These are phyloP conservation scores for Coleophoma eucalyptorum DNA, from an alignment of 2,329 filamentous ascomycete species.

Conservation along the genomic window DNA sequence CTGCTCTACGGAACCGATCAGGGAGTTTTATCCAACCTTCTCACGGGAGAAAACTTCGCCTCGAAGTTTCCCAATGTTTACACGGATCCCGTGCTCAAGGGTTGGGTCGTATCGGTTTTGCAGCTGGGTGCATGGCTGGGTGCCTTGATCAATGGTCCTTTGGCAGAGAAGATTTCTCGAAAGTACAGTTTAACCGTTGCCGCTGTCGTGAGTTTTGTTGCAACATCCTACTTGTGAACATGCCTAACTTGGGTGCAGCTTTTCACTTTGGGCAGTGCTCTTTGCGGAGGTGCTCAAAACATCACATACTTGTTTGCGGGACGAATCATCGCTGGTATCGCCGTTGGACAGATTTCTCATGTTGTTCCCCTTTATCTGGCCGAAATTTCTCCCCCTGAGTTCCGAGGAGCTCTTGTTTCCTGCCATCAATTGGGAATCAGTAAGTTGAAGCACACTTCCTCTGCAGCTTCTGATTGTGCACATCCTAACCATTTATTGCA, in stretches of 20 bases:
- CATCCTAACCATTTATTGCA: not conserved
- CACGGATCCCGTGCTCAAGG: slow-evolving; percentile 39
- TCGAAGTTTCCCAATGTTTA: slow-evolving; percentile 32
- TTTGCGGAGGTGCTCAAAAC: slow-evolving; percentile 37
- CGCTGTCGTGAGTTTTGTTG: slow-evolving; percentile 1
- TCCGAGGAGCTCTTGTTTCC: slow-evolving; percentile 57
- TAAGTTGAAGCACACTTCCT: not conserved
- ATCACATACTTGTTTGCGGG: slow-evolving; percentile 61
- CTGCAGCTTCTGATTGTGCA: not conserved
- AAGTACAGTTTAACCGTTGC: slow-evolving; percentile 11
- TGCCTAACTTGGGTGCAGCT: slow-evolving; percentile 17
- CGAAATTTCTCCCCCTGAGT: slow-evolving; percentile 47
- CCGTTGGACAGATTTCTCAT: slow-evolving; percentile 61
- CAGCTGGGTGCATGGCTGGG: slow-evolving; percentile 73
- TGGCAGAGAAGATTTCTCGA: slow-evolving; percentile 48
- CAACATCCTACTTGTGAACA: slow-evolving; percentile 7
- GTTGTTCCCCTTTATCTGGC: slow-evolving; percentile 49
- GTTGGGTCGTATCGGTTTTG: slow-evolving; percentile 46
- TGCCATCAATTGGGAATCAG: slow-evolving; percentile 60
- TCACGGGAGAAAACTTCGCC: slow-evolving; percentile 37
- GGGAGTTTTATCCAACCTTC: slow-evolving; percentile 38
- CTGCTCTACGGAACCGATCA: slow-evolving; percentile 40
- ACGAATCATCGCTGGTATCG: slow-evolving; percentile 66
- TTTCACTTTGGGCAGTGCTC: slow-evolving; percentile 37
- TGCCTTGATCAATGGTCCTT: slow-evolving; percentile 60